phyloP scores from a whole-genome alignment of 129 eudicot species.

The Lonicera japonica region DNA sequence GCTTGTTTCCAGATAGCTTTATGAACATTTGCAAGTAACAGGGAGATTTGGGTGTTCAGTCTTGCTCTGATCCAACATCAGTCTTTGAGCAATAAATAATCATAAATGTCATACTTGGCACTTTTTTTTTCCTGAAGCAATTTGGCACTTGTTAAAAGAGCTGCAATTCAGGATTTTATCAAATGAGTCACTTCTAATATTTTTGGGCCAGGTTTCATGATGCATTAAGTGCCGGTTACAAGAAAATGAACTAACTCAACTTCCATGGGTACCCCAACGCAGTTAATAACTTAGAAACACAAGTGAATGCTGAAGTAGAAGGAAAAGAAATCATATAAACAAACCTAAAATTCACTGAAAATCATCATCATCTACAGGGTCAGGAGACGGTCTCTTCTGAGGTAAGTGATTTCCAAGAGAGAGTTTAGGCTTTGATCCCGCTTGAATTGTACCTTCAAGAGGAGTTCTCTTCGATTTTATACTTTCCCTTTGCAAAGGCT shows the following conservation, averaged over 20 bases:
- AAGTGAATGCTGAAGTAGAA: not conserved
- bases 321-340: constrained; percentile 5
- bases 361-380: constrained; percentile 41
- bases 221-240: not conserved
- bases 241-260: not conserved
- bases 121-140: too few relatives aligned
- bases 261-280: not conserved
- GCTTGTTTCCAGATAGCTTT: too few relatives aligned
- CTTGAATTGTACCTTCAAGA: constrained; percentile 31
- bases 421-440: constrained; percentile 29
- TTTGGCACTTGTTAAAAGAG: constrained; percentile 1
- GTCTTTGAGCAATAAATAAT: not conserved
- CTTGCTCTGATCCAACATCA: not conserved
- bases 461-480: constrained; percentile 35
- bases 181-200: not conserved
- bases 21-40: not conserved
- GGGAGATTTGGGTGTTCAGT: not conserved
- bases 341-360: constrained; percentile 12
- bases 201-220: not conserved
- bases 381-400: constrained; percentile 46
- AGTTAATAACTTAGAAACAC: not conserved
- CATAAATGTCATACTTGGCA: not conserved
- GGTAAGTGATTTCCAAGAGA: constrained; percentile 40
- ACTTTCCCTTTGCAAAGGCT: constrained; percentile 34
- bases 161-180: not conserved